Conservation (phyloP, 2,329 filamentous ascomycete species). For the Peltaster fructicola region DNA sequence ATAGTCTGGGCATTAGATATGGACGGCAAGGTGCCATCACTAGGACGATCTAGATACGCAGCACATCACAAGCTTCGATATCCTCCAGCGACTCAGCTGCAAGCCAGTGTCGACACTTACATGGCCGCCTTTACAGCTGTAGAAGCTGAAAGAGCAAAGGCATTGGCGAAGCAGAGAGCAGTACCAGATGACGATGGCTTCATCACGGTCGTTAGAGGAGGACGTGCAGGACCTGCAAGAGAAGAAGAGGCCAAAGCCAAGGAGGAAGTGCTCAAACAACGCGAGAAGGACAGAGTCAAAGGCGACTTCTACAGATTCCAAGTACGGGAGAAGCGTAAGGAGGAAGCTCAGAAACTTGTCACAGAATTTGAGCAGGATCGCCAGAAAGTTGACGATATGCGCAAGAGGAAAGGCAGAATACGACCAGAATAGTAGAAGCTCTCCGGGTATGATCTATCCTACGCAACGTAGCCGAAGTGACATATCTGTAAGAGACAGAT, state of each 20-base stretch:
- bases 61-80: slow-evolving; percentile 55
- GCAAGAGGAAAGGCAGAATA: slow-evolving; percentile 43
- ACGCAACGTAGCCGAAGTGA: no score
- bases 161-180: slow-evolving; percentile 47
- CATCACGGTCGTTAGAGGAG: slow-evolving; percentile 72
- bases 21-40: slow-evolving; percentile 34
- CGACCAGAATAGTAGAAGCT: no score
- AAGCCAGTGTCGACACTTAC: slow-evolving; percentile 64
- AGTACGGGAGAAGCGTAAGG: slow-evolving; percentile 61
- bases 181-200: slow-evolving; percentile 92
- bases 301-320: slow-evolving; percentile 76
- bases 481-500: no score
- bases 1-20: slow-evolving; percentile 52
- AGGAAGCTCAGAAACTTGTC: slow-evolving; percentile 49
- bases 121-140: slow-evolving; percentile 59
- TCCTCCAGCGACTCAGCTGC: slow-evolving; percentile 48
- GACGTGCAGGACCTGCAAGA: slow-evolving; percentile 53
- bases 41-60: slow-evolving; percentile 38
- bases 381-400: slow-evolving; percentile 53
- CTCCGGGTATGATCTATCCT: no score
- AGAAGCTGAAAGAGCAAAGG: slow-evolving; percentile 45
- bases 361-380: slow-evolving; percentile 61
- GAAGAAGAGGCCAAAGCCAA: slow-evolving; percentile 49
- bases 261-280: slow-evolving; percentile 43
- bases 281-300: slow-evolving; percentile 41